Percentiles rank a stretch among this genome's conserved stretches.
Evolutionary conservation across 768 basidiomycete genomes (phyloP).

Genomic region (Russula ochroleuca): DNA sequence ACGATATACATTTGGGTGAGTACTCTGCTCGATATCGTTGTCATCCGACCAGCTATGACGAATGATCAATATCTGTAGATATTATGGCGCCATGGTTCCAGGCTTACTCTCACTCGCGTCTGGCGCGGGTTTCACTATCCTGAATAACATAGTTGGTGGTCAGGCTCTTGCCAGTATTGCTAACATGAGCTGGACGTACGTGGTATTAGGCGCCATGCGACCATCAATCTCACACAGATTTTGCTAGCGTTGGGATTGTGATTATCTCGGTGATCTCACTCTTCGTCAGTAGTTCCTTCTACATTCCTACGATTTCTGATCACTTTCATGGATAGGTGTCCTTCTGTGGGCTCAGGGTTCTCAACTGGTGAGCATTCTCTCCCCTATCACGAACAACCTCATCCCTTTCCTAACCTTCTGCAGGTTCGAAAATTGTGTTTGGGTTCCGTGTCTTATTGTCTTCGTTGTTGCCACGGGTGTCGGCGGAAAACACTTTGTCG

Average conservation of each 20-base stretch:
- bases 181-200: constrained; percentile 49
- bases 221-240: neutral
- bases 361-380: constrained; percentile 44
- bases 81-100: constrained; percentile 50
- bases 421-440: constrained; percentile 70
- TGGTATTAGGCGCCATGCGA: constrained; percentile 1
- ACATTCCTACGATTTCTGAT: neutral
- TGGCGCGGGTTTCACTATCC: constrained; percentile 52
- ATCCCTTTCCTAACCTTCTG: neutral
- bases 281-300: constrained; percentile 32
- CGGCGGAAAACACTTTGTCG: constrained; percentile 66
- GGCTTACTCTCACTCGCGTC: constrained; percentile 48
- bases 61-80: constrained; percentile 37
- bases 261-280: constrained; percentile 69
- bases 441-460: constrained; percentile 71
- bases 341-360: constrained; percentile 61
- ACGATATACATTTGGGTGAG: constrained; percentile 52
- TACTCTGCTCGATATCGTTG: constrained; percentile 28
- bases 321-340: constrained; percentile 41
- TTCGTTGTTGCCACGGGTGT: constrained; percentile 68
- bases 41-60: neutral
- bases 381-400: no score
- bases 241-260: constrained; percentile 61
- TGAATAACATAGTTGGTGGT: constrained; percentile 62
- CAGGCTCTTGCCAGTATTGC: constrained; percentile 54